A percentile compares a stretch with the other conserved stretches of the same genome.
Evolutionary conservation across 345 rosid species (phyloP).

Genomic region (Sonneratia alba): DNA sequence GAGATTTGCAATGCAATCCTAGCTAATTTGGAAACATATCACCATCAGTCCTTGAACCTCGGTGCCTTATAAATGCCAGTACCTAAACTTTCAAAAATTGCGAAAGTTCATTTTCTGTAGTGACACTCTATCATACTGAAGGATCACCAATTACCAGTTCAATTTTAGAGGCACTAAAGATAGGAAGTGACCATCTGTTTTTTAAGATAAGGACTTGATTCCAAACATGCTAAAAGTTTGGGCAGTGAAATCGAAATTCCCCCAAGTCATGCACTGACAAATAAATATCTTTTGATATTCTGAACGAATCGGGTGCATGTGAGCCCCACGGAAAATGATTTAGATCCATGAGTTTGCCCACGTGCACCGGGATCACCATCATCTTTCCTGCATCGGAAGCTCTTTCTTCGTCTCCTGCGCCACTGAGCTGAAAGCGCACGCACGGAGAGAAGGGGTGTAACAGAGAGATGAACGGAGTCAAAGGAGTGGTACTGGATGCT

Average conservation of each 20-base stretch:
- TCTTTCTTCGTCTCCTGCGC: not conserved
- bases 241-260: not conserved
- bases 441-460: constrained; percentile 8
- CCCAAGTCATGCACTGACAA: not conserved
- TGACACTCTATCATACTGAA: too few relatives aligned
- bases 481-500: constrained; percentile 39
- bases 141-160: too few relatives aligned
- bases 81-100: too few relatives aligned
- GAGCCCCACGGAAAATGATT: not conserved
- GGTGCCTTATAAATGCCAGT: too few relatives aligned
- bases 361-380: not conserved
- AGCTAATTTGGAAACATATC: too few relatives aligned
- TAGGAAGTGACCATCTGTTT: too few relatives aligned
- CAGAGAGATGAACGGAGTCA: constrained; percentile 18
- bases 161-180: too few relatives aligned
- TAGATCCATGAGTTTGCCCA: not conserved
- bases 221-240: not conserved
- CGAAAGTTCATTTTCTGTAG: not conserved
- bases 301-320: not conserved
- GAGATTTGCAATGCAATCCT: too few relatives aligned
- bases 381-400: too few relatives aligned
- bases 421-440: not conserved
- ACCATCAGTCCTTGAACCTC: too few relatives aligned
- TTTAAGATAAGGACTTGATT: not conserved
- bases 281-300: not conserved